Percentiles rank a stretch among this genome's conserved stretches.
Conservation (phyloP, 495 filamentous ascomycete genomes). For the Hyaloscypha hepaticicola region DNA sequence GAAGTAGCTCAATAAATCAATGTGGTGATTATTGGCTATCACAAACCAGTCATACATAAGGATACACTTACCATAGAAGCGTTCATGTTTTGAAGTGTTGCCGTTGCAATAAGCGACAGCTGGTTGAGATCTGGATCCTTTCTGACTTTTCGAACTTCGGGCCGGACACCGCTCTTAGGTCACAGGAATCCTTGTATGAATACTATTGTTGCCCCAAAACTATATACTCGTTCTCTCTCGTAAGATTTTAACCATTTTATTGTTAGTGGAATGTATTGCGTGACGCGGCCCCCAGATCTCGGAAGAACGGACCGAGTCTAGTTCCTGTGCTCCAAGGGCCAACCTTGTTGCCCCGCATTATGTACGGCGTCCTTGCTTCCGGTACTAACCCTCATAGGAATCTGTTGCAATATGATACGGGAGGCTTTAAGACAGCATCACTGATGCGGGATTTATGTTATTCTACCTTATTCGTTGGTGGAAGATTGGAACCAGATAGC, state of each 20-base stretch:
- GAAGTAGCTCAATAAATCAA: too few species aligned
- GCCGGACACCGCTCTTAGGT: neutral
- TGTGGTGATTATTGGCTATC: too few species aligned
- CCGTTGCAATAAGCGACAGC: too few species aligned
- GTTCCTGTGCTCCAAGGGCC: neutral
- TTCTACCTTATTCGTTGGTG: neutral
- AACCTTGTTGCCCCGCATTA: conserved; percentile 1
- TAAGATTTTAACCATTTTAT: neutral
- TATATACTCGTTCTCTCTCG: neutral
- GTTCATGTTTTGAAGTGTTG: too few species aligned
- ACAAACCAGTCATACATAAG: too few species aligned
- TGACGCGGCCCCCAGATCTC: neutral
- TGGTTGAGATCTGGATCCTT: too few species aligned
- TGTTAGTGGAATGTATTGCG: neutral
- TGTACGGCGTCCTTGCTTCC: neutral
- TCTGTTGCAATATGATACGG: neutral
- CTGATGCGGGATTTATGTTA: neutral
- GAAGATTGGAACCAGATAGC: neutral
- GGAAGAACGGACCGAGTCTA: conserved; percentile 1
- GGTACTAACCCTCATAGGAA: neutral
- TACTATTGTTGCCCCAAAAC: neutral
- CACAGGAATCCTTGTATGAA: neutral
- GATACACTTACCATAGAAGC: too few species aligned
- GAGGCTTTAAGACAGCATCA: neutral
- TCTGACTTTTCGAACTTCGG: too few species aligned